Evolutionary conservation across 352 stramenopile genomes (phyloP).

Genomic region (Phytopythium aichiense): DNA sequence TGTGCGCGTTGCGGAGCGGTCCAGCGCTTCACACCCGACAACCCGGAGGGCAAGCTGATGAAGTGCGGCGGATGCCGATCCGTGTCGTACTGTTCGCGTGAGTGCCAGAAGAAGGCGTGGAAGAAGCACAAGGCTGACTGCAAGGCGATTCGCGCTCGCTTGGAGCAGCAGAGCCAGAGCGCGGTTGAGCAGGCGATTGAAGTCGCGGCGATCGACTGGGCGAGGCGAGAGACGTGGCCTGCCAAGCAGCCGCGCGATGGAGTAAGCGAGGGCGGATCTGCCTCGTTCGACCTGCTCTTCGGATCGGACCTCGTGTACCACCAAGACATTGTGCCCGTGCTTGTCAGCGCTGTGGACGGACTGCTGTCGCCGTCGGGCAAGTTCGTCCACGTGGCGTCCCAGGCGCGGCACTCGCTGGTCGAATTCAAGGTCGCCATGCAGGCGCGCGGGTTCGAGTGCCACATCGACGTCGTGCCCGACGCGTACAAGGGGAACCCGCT

Average conservation of each 20-base stretch:
- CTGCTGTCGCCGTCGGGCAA: constrained; percentile 45
- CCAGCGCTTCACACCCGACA: constrained; percentile 75
- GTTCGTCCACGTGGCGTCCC: constrained; percentile 80
- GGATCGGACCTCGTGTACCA: constrained; percentile 87
- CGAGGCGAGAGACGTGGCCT: constrained; percentile 70
- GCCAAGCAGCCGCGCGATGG: constrained; percentile 8
- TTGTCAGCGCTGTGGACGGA: constrained; percentile 75
- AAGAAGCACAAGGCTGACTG: constrained; percentile 83
- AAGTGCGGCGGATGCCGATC: constrained; percentile 70
- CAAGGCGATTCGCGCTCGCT: constrained; percentile 51
- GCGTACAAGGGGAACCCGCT: constrained; percentile 85
- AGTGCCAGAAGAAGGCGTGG: constrained; percentile 86
- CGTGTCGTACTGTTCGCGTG: constrained; percentile 80
- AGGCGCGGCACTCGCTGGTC: constrained; percentile 71
- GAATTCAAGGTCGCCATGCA: constrained; percentile 84
- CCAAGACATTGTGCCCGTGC: constrained; percentile 72
- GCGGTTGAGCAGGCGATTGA: constrained; percentile 30
- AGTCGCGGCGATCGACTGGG: constrained; percentile 79
- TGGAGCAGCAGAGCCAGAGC: constrained; percentile 16
- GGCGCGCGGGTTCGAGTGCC: constrained; percentile 54
- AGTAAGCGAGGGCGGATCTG: constrained; percentile 18
- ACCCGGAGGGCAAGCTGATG: constrained; percentile 86
- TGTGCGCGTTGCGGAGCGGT: constrained; percentile 67
- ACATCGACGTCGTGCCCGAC: constrained; percentile 66
- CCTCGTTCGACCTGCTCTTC: constrained; percentile 67